phyloP scores from a whole-genome alignment of 2,329 filamentous ascomycete genomes.

The Colletotrichum salicis region DNA sequence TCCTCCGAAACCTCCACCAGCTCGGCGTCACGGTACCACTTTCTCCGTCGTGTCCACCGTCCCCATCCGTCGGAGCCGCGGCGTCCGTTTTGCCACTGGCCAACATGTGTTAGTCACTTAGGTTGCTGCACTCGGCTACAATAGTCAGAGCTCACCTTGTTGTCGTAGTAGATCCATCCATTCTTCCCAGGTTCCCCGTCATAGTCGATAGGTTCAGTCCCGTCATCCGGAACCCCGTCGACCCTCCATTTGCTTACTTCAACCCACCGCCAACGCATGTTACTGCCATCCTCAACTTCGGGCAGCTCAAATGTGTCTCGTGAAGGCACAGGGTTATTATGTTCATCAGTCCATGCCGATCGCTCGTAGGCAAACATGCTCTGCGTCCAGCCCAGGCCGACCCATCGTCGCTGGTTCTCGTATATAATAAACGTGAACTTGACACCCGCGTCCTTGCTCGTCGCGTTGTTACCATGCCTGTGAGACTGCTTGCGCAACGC shows the following conservation, averaged over 20 bases:
- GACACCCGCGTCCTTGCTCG: conserved; percentile 77
- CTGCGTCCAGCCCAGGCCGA: conserved; percentile 94
- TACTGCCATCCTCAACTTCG: conserved; percentile 68
- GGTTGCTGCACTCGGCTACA: not conserved
- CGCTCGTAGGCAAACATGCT: conserved; percentile 92
- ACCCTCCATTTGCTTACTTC: conserved; percentile 87
- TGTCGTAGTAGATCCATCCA: conserved; percentile 98
- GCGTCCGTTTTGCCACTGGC: conserved; percentile 87
- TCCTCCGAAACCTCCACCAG: conserved; percentile 76
- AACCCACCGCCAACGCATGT: conserved; percentile 79
- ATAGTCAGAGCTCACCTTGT: conserved; percentile 72
- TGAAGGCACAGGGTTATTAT: conserved; percentile 81
- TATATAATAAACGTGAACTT: conserved; percentile 97
- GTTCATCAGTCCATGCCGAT: conserved; percentile 94
- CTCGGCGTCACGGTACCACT: conserved; percentile 97
- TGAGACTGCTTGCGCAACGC: conserved; percentile 49
- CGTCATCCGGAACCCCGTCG: conserved; percentile 74
- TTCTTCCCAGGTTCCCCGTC: conserved; percentile 71
- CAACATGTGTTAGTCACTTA: not conserved
- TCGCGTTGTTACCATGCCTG: conserved; percentile 44
- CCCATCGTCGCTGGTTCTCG: conserved; percentile 95
- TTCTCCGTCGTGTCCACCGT: conserved; percentile 89
- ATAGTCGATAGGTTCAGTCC: conserved; percentile 56
- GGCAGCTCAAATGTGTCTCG: conserved; percentile 76
- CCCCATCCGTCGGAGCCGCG: conserved; percentile 91